Percentiles rank a stretch among this genome's conserved stretches.
These are phyloP conservation scores for Hanseniaspora hatyaiensis DNA, from an alignment of 805 yeast species.

Conservation along the genomic window DNA sequence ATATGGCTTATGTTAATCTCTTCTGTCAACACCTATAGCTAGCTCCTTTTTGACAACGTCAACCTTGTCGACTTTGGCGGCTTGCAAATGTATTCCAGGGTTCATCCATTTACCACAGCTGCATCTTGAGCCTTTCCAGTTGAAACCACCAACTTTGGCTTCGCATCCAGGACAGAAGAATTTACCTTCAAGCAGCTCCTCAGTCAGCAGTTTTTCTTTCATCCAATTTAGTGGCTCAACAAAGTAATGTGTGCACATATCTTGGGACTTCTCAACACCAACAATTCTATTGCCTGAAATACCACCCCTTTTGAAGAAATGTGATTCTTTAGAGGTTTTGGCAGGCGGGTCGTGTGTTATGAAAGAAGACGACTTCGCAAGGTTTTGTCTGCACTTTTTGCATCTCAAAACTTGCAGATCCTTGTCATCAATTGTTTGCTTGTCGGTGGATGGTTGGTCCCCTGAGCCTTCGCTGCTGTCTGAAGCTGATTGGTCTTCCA, in stretches of 20 bases:
- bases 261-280: conserved; percentile 45
- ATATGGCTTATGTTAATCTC: conserved; percentile 9
- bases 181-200: conserved; percentile 75
- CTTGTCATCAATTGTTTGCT: conserved; percentile 22
- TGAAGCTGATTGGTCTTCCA: conserved; percentile 28
- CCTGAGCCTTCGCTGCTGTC: conserved; percentile 26
- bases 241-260: conserved; percentile 70
- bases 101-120: conserved; percentile 93
- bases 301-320: conserved; percentile 52
- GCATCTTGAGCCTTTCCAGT: conserved; percentile 91
- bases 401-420: conserved; percentile 48
- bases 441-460: background rate
- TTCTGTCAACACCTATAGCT: conserved; percentile 16
- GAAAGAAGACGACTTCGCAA: conserved; percentile 54
- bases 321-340: conserved; percentile 51
- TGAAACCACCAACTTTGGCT: conserved; percentile 78
- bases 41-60: conserved; percentile 19
- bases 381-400: conserved; percentile 61
- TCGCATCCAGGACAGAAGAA: conserved; percentile 74
- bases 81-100: conserved; percentile 75
- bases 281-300: conserved; percentile 46
- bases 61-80: conserved; percentile 68
- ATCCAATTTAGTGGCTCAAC: conserved; percentile 89
- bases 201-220: conserved; percentile 57
- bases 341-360: conserved; percentile 59